Conservation (phyloP, 2,329 filamentous ascomycete species). For the Epichloe sylvatica region DNA sequence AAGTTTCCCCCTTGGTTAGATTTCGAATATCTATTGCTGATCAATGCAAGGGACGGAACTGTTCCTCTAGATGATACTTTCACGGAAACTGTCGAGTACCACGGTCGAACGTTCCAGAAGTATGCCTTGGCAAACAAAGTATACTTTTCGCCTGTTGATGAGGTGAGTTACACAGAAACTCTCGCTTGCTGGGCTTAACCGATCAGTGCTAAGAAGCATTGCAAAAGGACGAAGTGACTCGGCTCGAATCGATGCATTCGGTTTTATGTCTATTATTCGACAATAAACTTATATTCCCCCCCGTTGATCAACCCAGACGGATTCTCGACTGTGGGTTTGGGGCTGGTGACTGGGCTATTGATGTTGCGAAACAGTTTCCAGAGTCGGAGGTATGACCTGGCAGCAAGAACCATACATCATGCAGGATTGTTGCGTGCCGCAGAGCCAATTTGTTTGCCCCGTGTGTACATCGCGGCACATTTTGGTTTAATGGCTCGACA, state of each 20-base stretch:
- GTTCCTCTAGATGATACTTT: slow-evolving; percentile 43
- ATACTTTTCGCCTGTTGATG: slow-evolving; percentile 59
- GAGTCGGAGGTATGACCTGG: slow-evolving; percentile 42
- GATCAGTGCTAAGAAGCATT: slow-evolving; percentile 1
- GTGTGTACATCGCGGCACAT: too few relatives aligned
- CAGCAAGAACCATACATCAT: neutral
- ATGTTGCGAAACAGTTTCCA: slow-evolving; percentile 51
- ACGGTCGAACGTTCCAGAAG: slow-evolving; percentile 53
- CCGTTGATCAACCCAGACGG: slow-evolving; percentile 39
- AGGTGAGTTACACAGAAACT: slow-evolving; percentile 33
- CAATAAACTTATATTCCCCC: slow-evolving; percentile 54
- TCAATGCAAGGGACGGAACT: slow-evolving; percentile 30
- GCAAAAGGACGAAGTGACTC: slow-evolving; percentile 50
- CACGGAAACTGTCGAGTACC: slow-evolving; percentile 43
- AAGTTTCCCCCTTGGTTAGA: slow-evolving; percentile 4
- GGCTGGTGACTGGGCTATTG: slow-evolving; percentile 54
- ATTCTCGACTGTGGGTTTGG: slow-evolving; percentile 64
- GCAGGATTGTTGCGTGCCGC: neutral
- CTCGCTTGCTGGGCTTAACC: neutral
- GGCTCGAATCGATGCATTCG: slow-evolving; percentile 48
- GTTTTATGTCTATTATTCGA: slow-evolving; percentile 53
- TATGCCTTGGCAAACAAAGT: slow-evolving; percentile 50
- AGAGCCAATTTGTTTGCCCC: neutral
- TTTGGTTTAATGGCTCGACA: neutral
- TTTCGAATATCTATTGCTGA: neutral